A percentile compares a stretch with the other conserved stretches of the same genome.
These are phyloP conservation scores for Zymoseptoria tritici DNA, from an alignment of 2,329 filamentous ascomycete genomes.

Conservation along the genomic window DNA sequence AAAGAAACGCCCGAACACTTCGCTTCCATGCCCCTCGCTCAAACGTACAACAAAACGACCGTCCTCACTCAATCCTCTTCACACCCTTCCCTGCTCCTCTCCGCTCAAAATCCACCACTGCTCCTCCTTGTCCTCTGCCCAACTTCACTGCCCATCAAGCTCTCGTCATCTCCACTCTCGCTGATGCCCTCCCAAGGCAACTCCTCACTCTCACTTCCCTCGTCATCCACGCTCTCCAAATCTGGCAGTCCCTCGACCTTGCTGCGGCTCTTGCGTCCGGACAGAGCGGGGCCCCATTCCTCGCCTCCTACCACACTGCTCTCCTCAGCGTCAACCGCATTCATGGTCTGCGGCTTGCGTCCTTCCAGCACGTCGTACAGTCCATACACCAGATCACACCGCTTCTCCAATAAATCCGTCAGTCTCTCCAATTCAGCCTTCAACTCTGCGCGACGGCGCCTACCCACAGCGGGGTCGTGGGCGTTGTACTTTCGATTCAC, in stretches of 20 bases:
- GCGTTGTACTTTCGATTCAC: constrained; percentile 57
- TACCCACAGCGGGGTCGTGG: constrained; percentile 59
- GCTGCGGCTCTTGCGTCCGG: neutral
- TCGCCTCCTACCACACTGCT: constrained; percentile 29
- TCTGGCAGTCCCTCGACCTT: neutral
- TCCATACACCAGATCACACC: constrained; percentile 72
- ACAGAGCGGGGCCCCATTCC: constrained; percentile 3
- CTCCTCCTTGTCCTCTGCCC: neutral
- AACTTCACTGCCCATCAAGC: neutral
- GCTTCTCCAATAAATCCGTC: constrained; percentile 59
- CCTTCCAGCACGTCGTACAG: constrained; percentile 79
- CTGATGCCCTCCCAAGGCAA: constrained; percentile 28
- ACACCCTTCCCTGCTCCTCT: no score
- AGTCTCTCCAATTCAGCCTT: constrained; percentile 55
- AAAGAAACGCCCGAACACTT: neutral
- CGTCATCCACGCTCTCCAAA: constrained; percentile 18
- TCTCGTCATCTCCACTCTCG: constrained; percentile 10
- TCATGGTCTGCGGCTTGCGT: constrained; percentile 57
- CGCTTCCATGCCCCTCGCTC: neutral
- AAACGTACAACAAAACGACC: neutral
- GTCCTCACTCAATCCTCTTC: neutral
- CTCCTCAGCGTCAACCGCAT: constrained; percentile 35
- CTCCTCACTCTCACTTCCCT: constrained; percentile 24
- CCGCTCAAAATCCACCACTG: neutral
- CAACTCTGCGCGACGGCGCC: constrained; percentile 55